A percentile compares a stretch with the other conserved stretches of the same genome.
phyloP scores from a whole-genome alignment of 2,329 filamentous ascomycete species.

The Xylariaceae sp. region DNA sequence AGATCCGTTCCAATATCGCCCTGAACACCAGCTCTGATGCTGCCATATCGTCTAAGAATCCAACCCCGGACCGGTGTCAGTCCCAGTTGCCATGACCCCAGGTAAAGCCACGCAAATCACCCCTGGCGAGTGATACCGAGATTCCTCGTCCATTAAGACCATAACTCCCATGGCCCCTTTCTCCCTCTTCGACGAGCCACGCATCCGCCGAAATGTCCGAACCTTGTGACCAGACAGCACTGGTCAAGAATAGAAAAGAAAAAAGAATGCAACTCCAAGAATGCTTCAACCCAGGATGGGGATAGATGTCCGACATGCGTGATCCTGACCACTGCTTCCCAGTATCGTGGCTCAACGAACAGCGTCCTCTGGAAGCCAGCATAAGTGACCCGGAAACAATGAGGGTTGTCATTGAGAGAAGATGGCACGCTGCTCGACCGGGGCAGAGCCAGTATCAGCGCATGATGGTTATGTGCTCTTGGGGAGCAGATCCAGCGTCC shows the following conservation, averaged over 20 bases:
- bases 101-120: constrained; percentile 9
- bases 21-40: constrained; percentile 15
- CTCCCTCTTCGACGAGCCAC: no score
- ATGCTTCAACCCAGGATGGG: constrained; percentile 12
- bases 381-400: constrained; percentile 10
- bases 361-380: constrained; percentile 9
- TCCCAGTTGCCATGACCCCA: constrained; percentile 12
- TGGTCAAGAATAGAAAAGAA: no score
- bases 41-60: constrained; percentile 16
- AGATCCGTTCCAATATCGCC: constrained; percentile 8
- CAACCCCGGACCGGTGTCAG: constrained; percentile 10
- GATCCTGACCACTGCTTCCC: constrained; percentile 18
- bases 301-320: constrained; percentile 22
- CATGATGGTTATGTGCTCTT: no score
- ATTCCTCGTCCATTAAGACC: no score
- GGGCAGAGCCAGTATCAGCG: no score
- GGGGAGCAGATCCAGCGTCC: no score
- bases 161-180: no score
- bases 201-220: no score
- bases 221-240: no score
- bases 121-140: no score
- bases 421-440: no score
- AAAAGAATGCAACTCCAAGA: constrained; percentile 15
- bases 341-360: constrained; percentile 15
- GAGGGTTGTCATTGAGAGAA: constrained; percentile 10